Conservation (phyloP, 352 stramenopile genomes). For the Phytopythium chamaehyphon region DNA sequence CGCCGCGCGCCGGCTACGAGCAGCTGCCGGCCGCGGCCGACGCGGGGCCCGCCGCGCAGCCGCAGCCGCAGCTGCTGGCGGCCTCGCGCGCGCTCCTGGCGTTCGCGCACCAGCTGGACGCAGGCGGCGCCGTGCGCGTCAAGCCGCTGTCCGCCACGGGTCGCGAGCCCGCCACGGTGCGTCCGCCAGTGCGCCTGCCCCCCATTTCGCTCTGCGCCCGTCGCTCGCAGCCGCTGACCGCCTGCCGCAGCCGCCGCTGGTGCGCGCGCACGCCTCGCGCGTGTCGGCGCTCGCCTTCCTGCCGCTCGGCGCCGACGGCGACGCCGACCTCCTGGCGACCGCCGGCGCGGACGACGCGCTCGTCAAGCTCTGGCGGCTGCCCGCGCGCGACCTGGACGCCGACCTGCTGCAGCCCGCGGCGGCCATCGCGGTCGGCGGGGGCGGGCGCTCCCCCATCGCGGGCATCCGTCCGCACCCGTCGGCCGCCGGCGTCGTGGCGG, state of each 20-base stretch:
- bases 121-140: slow-evolving; percentile 56
- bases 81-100: slow-evolving; percentile 40
- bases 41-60: not conserved
- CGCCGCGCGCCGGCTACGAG: slow-evolving; percentile 54
- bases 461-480: slow-evolving; percentile 54
- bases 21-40: slow-evolving; percentile 50
- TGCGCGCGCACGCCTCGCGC: slow-evolving; percentile 54
- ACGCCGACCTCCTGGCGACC: slow-evolving; percentile 45
- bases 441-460: slow-evolving; percentile 16
- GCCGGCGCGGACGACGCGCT: slow-evolving; percentile 48
- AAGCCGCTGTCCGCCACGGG: slow-evolving; percentile 44
- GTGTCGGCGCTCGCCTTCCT: slow-evolving; percentile 65
- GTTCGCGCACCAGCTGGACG: slow-evolving; percentile 64
- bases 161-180: slow-evolving; percentile 13
- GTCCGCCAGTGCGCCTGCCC: no score
- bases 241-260: slow-evolving; percentile 33
- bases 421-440: slow-evolving; percentile 10
- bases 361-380: slow-evolving; percentile 54
- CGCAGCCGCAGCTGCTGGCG: slow-evolving; percentile 29
- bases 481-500: slow-evolving; percentile 35
- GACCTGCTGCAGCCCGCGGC: slow-evolving; percentile 20
- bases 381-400: slow-evolving; percentile 15
- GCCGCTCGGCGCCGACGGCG: slow-evolving; percentile 45
- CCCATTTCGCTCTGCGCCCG: no score
- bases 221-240: not conserved